Conservation (phyloP, 768 basidiomycete species). For the Amanita fuliginea region DNA sequence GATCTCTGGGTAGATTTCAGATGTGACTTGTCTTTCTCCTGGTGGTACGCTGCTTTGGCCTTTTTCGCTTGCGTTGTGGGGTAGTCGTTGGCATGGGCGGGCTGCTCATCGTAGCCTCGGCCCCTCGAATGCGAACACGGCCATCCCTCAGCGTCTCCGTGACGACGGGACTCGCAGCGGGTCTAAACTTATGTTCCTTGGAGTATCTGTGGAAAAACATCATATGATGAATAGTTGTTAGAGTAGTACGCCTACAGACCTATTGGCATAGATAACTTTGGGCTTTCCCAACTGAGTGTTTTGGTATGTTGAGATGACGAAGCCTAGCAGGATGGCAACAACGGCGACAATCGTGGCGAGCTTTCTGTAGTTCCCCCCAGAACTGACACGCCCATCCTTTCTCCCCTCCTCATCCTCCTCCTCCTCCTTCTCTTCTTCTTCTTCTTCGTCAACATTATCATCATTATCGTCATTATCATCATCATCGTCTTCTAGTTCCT, state of each 20-base stretch:
- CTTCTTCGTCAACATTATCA: too few relatives aligned
- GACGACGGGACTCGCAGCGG: conserved; percentile 77
- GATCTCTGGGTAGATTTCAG: not conserved
- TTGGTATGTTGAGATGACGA: conserved; percentile 3
- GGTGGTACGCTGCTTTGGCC: not conserved
- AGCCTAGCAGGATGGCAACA: not conserved
- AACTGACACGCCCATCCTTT: not conserved
- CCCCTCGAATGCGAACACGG: conserved; percentile 58
- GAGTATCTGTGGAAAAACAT: conserved; percentile 57
- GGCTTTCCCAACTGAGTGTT: not conserved
- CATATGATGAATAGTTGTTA: too few relatives aligned
- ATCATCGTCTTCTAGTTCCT: not conserved
- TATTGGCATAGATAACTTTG: conserved; percentile 2
- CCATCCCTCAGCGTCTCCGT: conserved; percentile 71
- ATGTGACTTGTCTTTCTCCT: not conserved
- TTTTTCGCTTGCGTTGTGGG: conserved; percentile 11
- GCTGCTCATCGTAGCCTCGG: conserved; percentile 27
- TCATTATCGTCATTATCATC: too few relatives aligned
- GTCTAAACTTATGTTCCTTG: conserved; percentile 69
- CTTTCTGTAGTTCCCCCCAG: not conserved
- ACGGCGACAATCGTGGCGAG: not conserved
- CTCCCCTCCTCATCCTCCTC: not conserved
- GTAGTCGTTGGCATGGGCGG: conserved; percentile 14
- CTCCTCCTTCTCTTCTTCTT: too few relatives aligned
- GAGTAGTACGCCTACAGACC: not conserved